These are phyloP conservation scores for Diplodia scrobiculata DNA, from an alignment of 2,329 filamentous ascomycete species.

Conservation along the genomic window DNA sequence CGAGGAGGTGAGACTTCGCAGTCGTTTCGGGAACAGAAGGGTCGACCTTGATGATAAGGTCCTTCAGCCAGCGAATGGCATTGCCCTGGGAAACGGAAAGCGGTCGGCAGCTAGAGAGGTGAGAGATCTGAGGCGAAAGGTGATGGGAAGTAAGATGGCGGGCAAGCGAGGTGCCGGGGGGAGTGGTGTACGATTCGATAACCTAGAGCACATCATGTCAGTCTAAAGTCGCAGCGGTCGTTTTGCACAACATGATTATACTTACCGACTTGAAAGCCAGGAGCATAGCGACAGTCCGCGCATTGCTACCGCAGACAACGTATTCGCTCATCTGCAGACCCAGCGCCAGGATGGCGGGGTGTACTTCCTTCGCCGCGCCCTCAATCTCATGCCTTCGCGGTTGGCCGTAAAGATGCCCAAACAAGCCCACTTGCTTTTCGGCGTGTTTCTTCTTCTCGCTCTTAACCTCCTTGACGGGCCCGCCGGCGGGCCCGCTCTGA, in stretches of 20 bases:
- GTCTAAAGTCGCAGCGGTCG: neutral
- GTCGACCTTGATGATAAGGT: slow-evolving; percentile 86
- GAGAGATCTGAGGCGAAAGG: slow-evolving; percentile 92
- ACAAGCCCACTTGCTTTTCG: slow-evolving; percentile 68
- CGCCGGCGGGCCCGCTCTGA: slow-evolving; percentile 37
- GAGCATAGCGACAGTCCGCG: slow-evolving; percentile 82
- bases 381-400: slow-evolving; percentile 67
- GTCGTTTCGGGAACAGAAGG: slow-evolving; percentile 79
- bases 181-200: slow-evolving; percentile 89
- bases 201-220: slow-evolving; percentile 58
- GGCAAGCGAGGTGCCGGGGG: slow-evolving; percentile 77
- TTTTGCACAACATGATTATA: slow-evolving; percentile 2
- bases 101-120: slow-evolving; percentile 88
- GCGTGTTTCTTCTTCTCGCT: slow-evolving; percentile 41
- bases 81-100: slow-evolving; percentile 98
- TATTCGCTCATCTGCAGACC: slow-evolving; percentile 91
- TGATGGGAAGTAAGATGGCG: slow-evolving; percentile 89
- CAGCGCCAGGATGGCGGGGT: slow-evolving; percentile 79
- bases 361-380: slow-evolving; percentile 69
- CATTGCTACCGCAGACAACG: slow-evolving; percentile 83
- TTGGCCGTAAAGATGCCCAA: slow-evolving; percentile 80
- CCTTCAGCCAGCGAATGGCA: slow-evolving; percentile 90
- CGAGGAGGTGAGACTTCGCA: slow-evolving; percentile 76
- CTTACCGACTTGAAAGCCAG: slow-evolving; percentile 83
- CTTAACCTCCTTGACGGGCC: slow-evolving; percentile 38